phyloP scores from a whole-genome alignment of 768 basidiomycete species.

The Piloderma croceum region DNA sequence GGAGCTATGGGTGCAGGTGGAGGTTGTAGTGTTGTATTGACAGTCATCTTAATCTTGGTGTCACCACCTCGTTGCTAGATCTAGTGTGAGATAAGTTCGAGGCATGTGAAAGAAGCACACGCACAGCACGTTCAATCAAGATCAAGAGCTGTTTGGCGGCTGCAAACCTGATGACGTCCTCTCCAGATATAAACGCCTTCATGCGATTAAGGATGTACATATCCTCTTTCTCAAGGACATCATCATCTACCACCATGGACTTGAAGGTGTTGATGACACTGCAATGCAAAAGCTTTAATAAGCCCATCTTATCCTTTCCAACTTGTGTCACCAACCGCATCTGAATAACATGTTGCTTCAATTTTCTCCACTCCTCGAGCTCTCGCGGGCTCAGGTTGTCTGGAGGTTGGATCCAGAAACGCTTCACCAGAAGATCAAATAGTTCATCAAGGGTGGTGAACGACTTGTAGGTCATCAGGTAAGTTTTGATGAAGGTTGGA shows the following conservation, averaged over 20 bases:
- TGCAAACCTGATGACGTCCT: slow-evolving; percentile 56
- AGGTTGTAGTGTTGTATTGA: slow-evolving; percentile 46
- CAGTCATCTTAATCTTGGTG: slow-evolving; percentile 48
- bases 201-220: slow-evolving; percentile 75
- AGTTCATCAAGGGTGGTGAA: slow-evolving; percentile 83
- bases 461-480: slow-evolving; percentile 94
- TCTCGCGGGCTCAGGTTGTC: slow-evolving; percentile 56
- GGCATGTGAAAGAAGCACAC: slow-evolving; percentile 24
- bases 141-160: slow-evolving; percentile 72
- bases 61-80: slow-evolving; percentile 49
- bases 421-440: slow-evolving; percentile 71
- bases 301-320: too few species aligned
- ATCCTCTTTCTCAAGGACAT: slow-evolving; percentile 84
- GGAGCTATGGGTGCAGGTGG: slow-evolving; percentile 78
- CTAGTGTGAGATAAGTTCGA: slow-evolving; percentile 6
- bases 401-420: slow-evolving; percentile 78
- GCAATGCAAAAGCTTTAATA: too few species aligned
- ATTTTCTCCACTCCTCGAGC: slow-evolving; percentile 69
- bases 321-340: slow-evolving; percentile 77
- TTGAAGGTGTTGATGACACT: slow-evolving; percentile 91
- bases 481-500: slow-evolving; percentile 76
- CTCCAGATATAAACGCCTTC: slow-evolving; percentile 68
- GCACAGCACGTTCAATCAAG: slow-evolving; percentile 74
- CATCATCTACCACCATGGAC: slow-evolving; percentile 79
- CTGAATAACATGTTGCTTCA: slow-evolving; percentile 84